A percentile compares a stretch with the other conserved stretches of the same genome.
Conservation (phyloP, 2,329 filamentous ascomycete species). For the Pseudonectria buxi region DNA sequence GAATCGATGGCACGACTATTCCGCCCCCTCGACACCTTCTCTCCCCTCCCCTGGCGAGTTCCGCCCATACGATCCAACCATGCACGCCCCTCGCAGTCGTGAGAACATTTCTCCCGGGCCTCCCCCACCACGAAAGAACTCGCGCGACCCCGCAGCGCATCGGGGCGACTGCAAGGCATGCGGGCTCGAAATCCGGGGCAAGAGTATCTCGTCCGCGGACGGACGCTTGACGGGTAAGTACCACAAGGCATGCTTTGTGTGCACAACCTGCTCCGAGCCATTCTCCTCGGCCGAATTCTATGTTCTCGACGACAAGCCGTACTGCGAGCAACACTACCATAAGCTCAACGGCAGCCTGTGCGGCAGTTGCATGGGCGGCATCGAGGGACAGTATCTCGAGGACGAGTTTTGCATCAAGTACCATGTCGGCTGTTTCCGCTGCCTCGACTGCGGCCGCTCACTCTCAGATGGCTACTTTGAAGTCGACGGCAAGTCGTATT, state of each 20-base stretch:
- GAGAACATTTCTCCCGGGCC: conserved; percentile 8
- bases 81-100: conserved; percentile 6
- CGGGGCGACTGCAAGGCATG: conserved; percentile 83
- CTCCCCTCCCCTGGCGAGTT: conserved; percentile 5
- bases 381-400: conserved; percentile 90
- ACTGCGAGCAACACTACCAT: conserved; percentile 90
- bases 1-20: conserved; percentile 1
- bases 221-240: conserved; percentile 88
- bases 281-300: conserved; percentile 91
- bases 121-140: conserved; percentile 26
- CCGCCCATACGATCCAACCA: conserved; percentile 4
- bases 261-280: conserved; percentile 70
- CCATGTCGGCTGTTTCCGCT: conserved; percentile 81
- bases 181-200: conserved; percentile 69
- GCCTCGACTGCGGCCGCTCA: conserved; percentile 66
- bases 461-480: conserved; percentile 88
- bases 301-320: conserved; percentile 78
- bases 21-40: neutral
- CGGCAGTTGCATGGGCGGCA: conserved; percentile 69
- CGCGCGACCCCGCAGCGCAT: conserved; percentile 37
- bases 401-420: conserved; percentile 73
- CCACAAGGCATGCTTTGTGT: conserved; percentile 92
- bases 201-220: conserved; percentile 89
- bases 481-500: conserved; percentile 71
- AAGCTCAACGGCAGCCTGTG: conserved; percentile 84